Conservation (phyloP, 83 land plant genomes). For the Picea abies region DNA sequence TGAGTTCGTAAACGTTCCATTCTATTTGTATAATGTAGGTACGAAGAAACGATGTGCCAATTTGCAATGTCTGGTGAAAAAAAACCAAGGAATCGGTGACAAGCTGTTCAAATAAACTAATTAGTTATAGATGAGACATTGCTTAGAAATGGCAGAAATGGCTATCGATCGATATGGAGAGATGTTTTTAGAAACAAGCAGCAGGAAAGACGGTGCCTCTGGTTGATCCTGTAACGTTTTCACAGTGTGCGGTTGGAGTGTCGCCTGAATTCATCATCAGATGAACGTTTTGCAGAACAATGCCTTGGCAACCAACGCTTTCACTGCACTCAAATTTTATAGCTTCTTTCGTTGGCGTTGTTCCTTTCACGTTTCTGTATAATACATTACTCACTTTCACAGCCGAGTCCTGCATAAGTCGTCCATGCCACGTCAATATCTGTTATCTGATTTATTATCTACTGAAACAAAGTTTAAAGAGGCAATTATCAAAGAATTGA, state of each 20-base stretch:
- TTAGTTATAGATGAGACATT: no score
- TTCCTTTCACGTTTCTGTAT: slow-evolving; percentile 38
- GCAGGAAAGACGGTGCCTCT: slow-evolving; percentile 25
- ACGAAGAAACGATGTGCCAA: no score
- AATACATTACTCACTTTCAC: slow-evolving; percentile 42
- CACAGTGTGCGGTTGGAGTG: slow-evolving; percentile 17
- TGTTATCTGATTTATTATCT: neutral
- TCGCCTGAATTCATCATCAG: slow-evolving; percentile 18
- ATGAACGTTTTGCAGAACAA: slow-evolving; percentile 29
- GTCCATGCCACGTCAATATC: neutral
- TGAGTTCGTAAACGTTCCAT: no score
- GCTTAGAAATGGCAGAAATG: no score
- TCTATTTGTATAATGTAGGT: no score
- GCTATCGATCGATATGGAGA: no score
- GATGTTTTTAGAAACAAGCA: slow-evolving; percentile 10
- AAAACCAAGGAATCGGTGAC: no score
- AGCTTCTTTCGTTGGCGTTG: slow-evolving; percentile 30
- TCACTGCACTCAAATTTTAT: slow-evolving; percentile 38
- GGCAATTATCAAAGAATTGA: no score
- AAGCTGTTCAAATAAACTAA: no score
- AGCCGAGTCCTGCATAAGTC: slow-evolving; percentile 43
- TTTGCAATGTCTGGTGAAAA: no score
- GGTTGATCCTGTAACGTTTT: slow-evolving; percentile 20
- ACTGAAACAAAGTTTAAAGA: neutral
- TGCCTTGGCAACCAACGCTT: slow-evolving; percentile 30